Base-by-base conservation (phyloP, 257 asterid genomes). In the Datura wrightii region DNA sequence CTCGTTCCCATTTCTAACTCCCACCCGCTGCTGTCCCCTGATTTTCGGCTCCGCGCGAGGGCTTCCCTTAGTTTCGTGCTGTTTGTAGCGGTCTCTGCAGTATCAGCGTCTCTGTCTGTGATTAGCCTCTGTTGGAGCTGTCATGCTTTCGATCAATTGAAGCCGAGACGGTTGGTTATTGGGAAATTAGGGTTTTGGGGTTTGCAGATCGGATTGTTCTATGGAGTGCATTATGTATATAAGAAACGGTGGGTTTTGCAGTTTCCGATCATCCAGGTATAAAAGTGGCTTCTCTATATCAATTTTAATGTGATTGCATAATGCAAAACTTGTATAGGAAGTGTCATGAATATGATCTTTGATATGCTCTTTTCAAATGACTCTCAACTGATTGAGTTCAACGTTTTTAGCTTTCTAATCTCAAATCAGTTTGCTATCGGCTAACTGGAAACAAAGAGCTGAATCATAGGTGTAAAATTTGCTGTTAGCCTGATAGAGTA, bases 231-330 rank as follows among this genome's bases (percentile, higher is more conserved):
- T 79, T 97, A 89, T 80, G 93, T 93, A 60, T 94, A 87, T 85
- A 88, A 84, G 85, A 86, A 86, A 88, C 91, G 98, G 76, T 95
- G 98, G 98, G 94, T 95, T 83, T 86, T 95, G 85, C 92, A 85
- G 34, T 97, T 97, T 86, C 99, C 98, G 18, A 92, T 97, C 54
- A 84, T 97, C 85, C 99, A 97, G 98, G 99, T 97, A 85, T 44
- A 63, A 6, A 36, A 63, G 41, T 56, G 71, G 46, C 3, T 31
- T 36, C 62, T 13, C 18, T 15, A 72, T 74, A 41, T 72, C 48
- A 31, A 36, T 67, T 87, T 48, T 62, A 53, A 42, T 76, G 44
- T 24, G 18, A 13, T 48, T 74, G 80, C 80, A 72, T 66, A 66
- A 66, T 66, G 48, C 50, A 14, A 67, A 1, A 39, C 13, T 39